A percentile compares a stretch with the other conserved stretches of the same genome.
These are phyloP conservation scores for Penicillium diatomitis DNA, from an alignment of 495 filamentous ascomycete species.

Conservation along the genomic window DNA sequence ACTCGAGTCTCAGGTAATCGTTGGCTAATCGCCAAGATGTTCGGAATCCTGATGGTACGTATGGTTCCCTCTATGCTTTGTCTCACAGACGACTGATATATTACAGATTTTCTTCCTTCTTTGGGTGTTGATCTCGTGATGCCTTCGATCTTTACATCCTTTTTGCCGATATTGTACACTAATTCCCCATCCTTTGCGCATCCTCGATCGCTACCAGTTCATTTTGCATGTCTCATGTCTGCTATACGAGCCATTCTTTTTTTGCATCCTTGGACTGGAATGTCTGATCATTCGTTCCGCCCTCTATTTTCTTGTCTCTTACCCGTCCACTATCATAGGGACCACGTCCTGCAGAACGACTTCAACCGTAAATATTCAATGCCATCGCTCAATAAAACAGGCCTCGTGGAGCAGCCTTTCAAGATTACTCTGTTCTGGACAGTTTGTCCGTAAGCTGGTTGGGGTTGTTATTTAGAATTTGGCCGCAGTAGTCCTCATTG, in stretches of 20 bases:
- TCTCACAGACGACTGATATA: conserved; percentile 8
- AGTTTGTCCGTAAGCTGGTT: too few relatives aligned
- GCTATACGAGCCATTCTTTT: conserved; percentile 8
- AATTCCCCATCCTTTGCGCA: conserved; percentile 15
- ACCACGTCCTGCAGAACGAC: conserved; percentile 11
- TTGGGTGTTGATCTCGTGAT: conserved; percentile 51
- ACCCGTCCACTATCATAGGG: conserved; percentile 1
- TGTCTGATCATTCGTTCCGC: conserved; percentile 10
- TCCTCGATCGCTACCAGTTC: conserved; percentile 2
- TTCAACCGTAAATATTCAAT: too few relatives aligned
- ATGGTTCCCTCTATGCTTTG: neutral
- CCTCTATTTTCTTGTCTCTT: conserved; percentile 4
- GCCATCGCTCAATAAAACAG: too few relatives aligned
- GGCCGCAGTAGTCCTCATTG: too few relatives aligned
- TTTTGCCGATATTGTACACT: conserved; percentile 30
- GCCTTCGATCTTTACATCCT: conserved; percentile 13
- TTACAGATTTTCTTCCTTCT: conserved; percentile 50
- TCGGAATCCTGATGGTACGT: conserved; percentile 72
- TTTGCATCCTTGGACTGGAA: conserved; percentile 18
- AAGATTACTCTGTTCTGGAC: too few relatives aligned
- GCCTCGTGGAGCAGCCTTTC: too few relatives aligned
- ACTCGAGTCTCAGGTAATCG: conserved; percentile 83
- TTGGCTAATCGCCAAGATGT: conserved; percentile 98
- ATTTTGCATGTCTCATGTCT: conserved; percentile 11
- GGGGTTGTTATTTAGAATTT: too few relatives aligned